These are phyloP conservation scores for Fraxinus latifolia DNA, from an alignment of 305 asterid species.

Conservation along the genomic window DNA sequence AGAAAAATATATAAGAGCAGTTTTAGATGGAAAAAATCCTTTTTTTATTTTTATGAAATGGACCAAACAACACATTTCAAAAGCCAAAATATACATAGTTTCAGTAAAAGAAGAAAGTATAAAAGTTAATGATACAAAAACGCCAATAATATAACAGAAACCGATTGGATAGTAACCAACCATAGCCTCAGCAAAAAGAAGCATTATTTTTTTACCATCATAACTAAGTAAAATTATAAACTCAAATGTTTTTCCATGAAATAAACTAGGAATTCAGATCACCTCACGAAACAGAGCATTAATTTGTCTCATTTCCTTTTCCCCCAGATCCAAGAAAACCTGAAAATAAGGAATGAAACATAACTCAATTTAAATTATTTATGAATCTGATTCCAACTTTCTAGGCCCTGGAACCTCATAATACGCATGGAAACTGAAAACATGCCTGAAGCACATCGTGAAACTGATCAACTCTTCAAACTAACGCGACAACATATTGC, in stretches of 20 bases:
- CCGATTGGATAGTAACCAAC: background rate
- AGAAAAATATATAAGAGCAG: background rate
- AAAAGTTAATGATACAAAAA: background rate
- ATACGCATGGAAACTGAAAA: constrained; percentile 1
- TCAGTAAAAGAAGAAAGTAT: background rate
- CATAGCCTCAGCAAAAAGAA: background rate
- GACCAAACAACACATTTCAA: constrained; percentile 3
- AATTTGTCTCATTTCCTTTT: constrained; percentile 70
- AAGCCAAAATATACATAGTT: background rate
- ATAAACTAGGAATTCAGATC: constrained; percentile 21
- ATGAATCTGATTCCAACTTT: constrained; percentile 16
- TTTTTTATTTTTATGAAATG: background rate
- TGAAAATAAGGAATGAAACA: constrained; percentile 34
- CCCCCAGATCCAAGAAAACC: constrained; percentile 88
- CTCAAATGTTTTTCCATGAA: background rate
- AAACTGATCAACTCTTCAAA: constrained; percentile 9
- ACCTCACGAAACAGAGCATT: constrained; percentile 87
- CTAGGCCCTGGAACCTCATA: constrained; percentile 17
- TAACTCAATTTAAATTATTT: constrained; percentile 16
- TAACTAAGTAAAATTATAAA: background rate
- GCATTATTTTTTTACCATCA: background rate
- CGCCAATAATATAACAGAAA: constrained; percentile 3
- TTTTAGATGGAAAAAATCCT: background rate
- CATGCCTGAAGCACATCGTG: constrained; percentile 4
- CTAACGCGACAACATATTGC: constrained; percentile 11